Percentiles rank a stretch among this genome's conserved stretches.
phyloP scores from a whole-genome alignment of 1,139 yeast genomes.

The Hansenula sp. region DNA sequence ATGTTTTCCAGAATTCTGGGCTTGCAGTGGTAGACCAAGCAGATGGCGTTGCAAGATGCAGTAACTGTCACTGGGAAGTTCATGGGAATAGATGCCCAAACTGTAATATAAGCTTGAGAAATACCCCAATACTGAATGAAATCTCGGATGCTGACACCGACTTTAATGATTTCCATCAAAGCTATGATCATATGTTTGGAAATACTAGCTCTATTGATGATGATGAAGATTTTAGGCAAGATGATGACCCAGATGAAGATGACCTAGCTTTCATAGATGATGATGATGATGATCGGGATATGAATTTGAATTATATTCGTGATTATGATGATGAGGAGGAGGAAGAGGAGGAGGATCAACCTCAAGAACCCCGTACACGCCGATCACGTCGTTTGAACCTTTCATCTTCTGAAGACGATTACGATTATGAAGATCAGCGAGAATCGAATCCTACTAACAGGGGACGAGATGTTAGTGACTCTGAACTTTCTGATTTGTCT shows the following conservation, averaged over 20 bases:
- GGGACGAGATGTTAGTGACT: no score
- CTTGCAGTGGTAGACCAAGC: constrained; percentile 58
- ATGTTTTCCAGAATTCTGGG: constrained; percentile 43
- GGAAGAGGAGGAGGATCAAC: no score
- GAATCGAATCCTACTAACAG: background rate
- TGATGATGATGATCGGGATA: no score
- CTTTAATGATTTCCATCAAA: constrained; percentile 8
- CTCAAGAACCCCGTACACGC: no score
- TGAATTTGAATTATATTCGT: no score
- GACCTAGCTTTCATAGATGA: constrained; percentile 2
- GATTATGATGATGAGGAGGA: no score
- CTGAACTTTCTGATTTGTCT: background rate
- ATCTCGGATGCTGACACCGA: constrained; percentile 8
- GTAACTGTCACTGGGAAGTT: constrained; percentile 82
- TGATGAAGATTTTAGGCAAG: background rate
- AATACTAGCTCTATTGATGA: constrained; percentile 1
- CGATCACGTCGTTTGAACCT: no score
- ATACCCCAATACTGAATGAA: constrained; percentile 5
- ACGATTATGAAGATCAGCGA: background rate
- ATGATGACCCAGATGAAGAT: constrained; percentile 8
- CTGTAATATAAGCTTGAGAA: constrained; percentile 35
- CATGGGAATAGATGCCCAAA: constrained; percentile 51
- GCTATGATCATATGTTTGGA: background rate
- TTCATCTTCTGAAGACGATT: background rate
- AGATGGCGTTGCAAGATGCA: constrained; percentile 80